Conservation (phyloP, 2,329 filamentous ascomycete species). For the Macrophomina tecta region DNA sequence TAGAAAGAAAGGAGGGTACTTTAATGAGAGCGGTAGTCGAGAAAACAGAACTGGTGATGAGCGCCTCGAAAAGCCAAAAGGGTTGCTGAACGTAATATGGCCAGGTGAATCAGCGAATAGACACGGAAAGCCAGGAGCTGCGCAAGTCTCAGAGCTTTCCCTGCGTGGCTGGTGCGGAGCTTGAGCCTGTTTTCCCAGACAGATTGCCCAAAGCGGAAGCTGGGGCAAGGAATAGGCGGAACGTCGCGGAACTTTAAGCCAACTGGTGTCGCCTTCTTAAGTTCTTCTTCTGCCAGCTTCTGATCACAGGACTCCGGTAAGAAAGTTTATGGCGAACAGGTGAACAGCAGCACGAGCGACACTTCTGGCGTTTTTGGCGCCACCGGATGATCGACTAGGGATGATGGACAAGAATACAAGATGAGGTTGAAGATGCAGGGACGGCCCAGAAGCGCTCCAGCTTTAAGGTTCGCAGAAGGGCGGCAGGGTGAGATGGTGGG, state of each 20-base stretch:
- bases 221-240: neutral
- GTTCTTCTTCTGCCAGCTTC: neutral
- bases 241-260: neutral
- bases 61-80: neutral
- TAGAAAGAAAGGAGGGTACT: neutral
- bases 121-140: neutral
- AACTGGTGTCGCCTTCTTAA: neutral
- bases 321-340: neutral
- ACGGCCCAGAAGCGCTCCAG: neutral
- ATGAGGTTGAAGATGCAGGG: neutral
- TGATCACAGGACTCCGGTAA: neutral
- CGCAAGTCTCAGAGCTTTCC: neutral
- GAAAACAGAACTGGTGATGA: neutral
- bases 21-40: too few species aligned
- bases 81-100: neutral
- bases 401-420: neutral
- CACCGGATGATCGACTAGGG: neutral
- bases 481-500: neutral
- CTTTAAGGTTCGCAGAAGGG: neutral
- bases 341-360: neutral
- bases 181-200: constrained; percentile 3
- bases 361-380: neutral
- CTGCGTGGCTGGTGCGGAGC: neutral
- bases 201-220: neutral
- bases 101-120: neutral